These are phyloP conservation scores for Calocybe gangraenosa DNA, from an alignment of 768 basidiomycete species.

Conservation along the genomic window DNA sequence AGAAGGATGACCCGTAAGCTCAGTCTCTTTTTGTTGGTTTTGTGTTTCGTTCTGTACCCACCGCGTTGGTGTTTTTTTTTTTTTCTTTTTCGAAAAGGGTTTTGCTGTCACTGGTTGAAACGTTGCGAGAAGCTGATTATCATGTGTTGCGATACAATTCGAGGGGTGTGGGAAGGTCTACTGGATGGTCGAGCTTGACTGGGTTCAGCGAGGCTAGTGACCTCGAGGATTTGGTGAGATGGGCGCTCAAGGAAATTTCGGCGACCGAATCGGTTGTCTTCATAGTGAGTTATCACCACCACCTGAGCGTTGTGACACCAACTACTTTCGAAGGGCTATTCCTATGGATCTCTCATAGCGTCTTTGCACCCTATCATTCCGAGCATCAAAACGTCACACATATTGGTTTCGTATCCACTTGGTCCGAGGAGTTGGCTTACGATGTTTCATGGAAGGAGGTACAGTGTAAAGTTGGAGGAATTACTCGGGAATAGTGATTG, in stretches of 20 bases:
- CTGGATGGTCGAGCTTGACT: conserved; percentile 70
- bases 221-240: conserved; percentile 55
- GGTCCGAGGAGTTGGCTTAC: conserved; percentile 66
- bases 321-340: conserved; percentile 89
- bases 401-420: conserved; percentile 76
- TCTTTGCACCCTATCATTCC: conserved; percentile 58
- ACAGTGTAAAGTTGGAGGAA: conserved; percentile 44
- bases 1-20: conserved; percentile 72
- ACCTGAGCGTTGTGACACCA: no score
- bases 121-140: conserved; percentile 42
- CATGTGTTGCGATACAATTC: conserved; percentile 72
- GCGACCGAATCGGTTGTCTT: conserved; percentile 51
- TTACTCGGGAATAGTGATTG: conserved; percentile 43
- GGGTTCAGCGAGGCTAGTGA: conserved; percentile 70
- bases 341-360: conserved; percentile 71
- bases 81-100: conserved; percentile 31
- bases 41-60: neutral
- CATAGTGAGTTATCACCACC: conserved; percentile 60
- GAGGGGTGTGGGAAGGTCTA: conserved; percentile 71
- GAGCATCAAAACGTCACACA: conserved; percentile 54
- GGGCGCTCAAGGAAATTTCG: conserved; percentile 41
- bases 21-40: neutral
- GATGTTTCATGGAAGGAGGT: conserved; percentile 55
- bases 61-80: neutral
- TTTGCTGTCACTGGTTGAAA: conserved; percentile 33